Evolutionary conservation across 2,329 filamentous ascomycete species (phyloP).

Genomic region (Colletotrichum zoysiae): DNA sequence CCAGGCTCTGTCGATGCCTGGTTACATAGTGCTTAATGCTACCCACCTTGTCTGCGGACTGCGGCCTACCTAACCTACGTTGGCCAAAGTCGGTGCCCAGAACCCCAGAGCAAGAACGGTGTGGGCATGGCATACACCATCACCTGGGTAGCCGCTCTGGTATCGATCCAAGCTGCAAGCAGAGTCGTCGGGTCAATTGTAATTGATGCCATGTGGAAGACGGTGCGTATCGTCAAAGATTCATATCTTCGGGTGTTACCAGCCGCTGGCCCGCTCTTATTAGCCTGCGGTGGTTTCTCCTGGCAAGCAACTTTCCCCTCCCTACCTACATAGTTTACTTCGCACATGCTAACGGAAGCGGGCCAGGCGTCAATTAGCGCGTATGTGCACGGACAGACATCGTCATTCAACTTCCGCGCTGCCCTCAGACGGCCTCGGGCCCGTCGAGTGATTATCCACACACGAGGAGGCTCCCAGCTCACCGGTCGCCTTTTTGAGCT

Average conservation of each 20-base stretch:
- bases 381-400: not conserved
- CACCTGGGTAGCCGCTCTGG: not conserved
- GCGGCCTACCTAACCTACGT: not conserved
- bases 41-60: not conserved
- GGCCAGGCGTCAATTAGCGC: slow-evolving; percentile 16
- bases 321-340: not conserved
- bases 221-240: slow-evolving; percentile 1
- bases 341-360: slow-evolving; percentile 9
- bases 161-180: not conserved
- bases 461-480: slow-evolving; percentile 28
- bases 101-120: not conserved
- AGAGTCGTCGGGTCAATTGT: not conserved
- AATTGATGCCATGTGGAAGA: not conserved
- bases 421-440: slow-evolving; percentile 15
- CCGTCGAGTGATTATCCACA: slow-evolving; percentile 31
- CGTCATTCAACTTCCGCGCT: slow-evolving; percentile 19
- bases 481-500: slow-evolving; percentile 40
- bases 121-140: not conserved
- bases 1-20: not conserved
- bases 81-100: not conserved
- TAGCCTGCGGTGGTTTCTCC: slow-evolving; percentile 1
- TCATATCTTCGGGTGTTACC: slow-evolving; percentile 15
- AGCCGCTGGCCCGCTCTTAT: not conserved
- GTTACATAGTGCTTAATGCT: not conserved
- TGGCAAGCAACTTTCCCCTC: not conserved